Evolutionary conservation across 2,329 filamentous ascomycete species (phyloP).

Genomic region (Alternaria hordeiaustralica): DNA sequence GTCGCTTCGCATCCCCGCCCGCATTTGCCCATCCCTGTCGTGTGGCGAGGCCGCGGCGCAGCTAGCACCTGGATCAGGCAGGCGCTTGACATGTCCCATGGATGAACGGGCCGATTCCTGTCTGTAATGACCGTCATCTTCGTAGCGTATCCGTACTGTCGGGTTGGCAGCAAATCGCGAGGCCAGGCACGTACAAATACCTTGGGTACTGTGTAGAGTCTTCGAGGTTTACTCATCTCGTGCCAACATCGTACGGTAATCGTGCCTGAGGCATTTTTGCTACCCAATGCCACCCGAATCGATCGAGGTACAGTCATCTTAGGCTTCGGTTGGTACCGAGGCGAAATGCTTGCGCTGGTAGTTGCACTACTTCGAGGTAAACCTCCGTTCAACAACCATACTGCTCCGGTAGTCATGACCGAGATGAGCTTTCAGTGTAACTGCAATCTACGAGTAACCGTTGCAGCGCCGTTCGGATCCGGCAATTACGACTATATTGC

Average conservation of each 20-base stretch:
- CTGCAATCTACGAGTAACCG: slow-evolving; percentile 2
- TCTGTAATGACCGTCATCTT: slow-evolving; percentile 12
- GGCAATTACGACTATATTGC: slow-evolving; percentile 4
- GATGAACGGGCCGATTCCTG: slow-evolving; percentile 21
- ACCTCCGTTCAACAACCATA: neutral
- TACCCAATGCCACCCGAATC: neutral
- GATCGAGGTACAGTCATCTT: neutral
- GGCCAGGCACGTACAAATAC: neutral
- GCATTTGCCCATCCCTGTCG: neutral
- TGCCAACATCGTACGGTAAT: slow-evolving; percentile 4
- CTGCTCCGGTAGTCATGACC: slow-evolving; percentile 5
- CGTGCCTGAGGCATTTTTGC: neutral
- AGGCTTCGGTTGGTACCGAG: slow-evolving; percentile 2
- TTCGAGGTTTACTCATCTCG: neutral
- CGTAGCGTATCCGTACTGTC: slow-evolving; percentile 14
- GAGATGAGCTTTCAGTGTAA: slow-evolving; percentile 3
- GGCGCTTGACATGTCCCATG: slow-evolving; percentile 19
- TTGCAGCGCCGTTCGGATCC: slow-evolving; percentile 6
- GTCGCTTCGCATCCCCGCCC: neutral
- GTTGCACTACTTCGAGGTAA: slow-evolving; percentile 6
- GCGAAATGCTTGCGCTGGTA: neutral
- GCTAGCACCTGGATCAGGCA: slow-evolving; percentile 16
- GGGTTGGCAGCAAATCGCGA: slow-evolving; percentile 4
- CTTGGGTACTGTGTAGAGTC: slow-evolving; percentile 10
- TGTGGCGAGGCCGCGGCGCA: slow-evolving; percentile 6